These are phyloP conservation scores for Solanum rostratum DNA, from an alignment of 257 asterid genomes.

Conservation along the genomic window DNA sequence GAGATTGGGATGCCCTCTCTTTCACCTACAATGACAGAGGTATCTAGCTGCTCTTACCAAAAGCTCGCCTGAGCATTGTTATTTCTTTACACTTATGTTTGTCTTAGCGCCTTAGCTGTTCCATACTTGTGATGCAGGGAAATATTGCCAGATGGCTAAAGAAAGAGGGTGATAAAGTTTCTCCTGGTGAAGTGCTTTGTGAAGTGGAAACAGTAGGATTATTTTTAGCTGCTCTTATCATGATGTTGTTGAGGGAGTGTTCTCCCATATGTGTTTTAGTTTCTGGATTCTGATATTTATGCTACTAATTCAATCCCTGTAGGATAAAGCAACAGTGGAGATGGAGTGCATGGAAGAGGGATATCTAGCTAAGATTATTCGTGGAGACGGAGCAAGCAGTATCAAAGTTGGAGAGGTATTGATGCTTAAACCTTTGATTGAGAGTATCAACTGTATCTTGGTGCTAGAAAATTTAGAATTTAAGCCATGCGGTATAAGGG, in stretches of 20 bases:
- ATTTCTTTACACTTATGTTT: neutral
- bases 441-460: neutral
- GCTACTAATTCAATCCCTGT: neutral
- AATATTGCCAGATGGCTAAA: conserved; percentile 96
- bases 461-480: neutral
- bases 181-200: conserved; percentile 97
- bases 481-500: neutral
- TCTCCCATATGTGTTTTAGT: neutral
- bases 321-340: conserved; percentile 99
- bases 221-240: neutral
- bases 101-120: neutral
- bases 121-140: conserved; percentile 46
- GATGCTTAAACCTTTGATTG: conserved; percentile 1
- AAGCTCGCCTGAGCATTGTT: neutral
- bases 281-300: neutral
- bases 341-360: conserved; percentile 99
- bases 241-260: conserved; percentile 6
- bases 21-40: conserved; percentile 99
- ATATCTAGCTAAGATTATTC: conserved; percentile 82
- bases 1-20: conserved; percentile 99
- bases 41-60: conserved; percentile 1
- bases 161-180: conserved; percentile 94
- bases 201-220: conserved; percentile 95
- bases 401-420: conserved; percentile 98
- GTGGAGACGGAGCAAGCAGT: conserved; percentile 83